A percentile compares a stretch with the other conserved stretches of the same genome.
phyloP scores from a whole-genome alignment of 345 rosid genomes.

The Lepidium didymum region DNA sequence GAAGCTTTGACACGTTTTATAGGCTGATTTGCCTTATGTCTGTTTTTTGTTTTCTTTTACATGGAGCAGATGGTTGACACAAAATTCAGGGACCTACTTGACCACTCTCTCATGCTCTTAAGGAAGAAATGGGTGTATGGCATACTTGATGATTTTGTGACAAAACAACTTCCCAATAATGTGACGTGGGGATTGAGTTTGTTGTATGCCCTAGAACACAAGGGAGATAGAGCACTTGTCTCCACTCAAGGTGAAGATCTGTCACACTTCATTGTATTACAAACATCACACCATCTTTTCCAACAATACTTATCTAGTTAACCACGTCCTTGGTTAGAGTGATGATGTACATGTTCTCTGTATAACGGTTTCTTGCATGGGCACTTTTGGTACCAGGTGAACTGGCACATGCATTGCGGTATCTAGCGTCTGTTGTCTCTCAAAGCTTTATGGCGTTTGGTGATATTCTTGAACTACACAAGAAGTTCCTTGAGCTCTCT shows the following conservation, averaged over 20 bases:
- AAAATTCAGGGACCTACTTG: conserved; percentile 78
- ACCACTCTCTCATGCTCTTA: conserved; percentile 70
- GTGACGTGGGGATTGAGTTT: conserved; percentile 98
- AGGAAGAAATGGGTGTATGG: conserved; percentile 93
- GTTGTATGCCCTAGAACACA: conserved; percentile 88
- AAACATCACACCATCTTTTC: not conserved
- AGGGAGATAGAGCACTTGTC: conserved; percentile 70
- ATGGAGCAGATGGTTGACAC: conserved; percentile 76
- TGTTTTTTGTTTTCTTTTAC: not conserved
- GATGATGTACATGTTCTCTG: not conserved
- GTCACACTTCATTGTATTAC: not conserved
- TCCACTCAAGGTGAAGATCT: conserved; percentile 73
- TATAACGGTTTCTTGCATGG: conserved; percentile 3
- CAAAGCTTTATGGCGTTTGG: conserved; percentile 99
- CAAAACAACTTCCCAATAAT: conserved; percentile 96
- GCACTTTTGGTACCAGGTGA: conserved; percentile 57
- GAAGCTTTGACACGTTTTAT: conserved; percentile 3
- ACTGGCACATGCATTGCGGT: conserved; percentile 89
- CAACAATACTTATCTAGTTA: not conserved
- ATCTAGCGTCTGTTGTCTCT: conserved; percentile 95
- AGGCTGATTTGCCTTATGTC: not conserved
- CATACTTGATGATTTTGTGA: conserved; percentile 85
- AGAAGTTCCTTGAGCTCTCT: conserved; percentile 88
- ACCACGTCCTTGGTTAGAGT: not conserved
- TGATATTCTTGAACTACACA: conserved; percentile 87